Conservation (phyloP, 2,329 filamentous ascomycete genomes). For the Triangularia verruculosa region DNA sequence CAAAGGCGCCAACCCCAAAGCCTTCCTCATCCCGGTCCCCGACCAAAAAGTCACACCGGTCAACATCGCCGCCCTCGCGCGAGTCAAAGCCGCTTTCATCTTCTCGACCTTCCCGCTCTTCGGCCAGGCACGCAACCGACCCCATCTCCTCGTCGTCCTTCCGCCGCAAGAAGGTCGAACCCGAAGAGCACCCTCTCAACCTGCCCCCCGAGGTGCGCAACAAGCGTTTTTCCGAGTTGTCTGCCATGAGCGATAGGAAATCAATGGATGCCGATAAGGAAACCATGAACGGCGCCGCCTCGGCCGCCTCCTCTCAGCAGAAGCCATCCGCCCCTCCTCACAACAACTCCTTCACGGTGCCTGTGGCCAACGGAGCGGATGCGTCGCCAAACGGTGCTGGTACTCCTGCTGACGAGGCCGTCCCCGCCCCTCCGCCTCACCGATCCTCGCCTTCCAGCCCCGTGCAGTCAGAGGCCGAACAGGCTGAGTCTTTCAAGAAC, state of each 20-base stretch:
- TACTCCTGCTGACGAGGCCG: slow-evolving; percentile 44
- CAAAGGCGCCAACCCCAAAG: slow-evolving; percentile 29
- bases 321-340: slow-evolving; percentile 34
- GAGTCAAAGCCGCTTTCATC: slow-evolving; percentile 35
- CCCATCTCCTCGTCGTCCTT: slow-evolving; percentile 42
- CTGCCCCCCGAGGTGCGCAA: slow-evolving; percentile 79
- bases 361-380: slow-evolving; percentile 45
- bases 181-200: slow-evolving; percentile 82
- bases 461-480: slow-evolving; percentile 56
- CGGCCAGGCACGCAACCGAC: slow-evolving; percentile 48
- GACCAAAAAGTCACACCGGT: slow-evolving; percentile 38
- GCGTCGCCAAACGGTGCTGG: slow-evolving; percentile 36
- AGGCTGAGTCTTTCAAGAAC: slow-evolving; percentile 89
- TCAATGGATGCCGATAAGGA: slow-evolving; percentile 79
- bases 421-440: slow-evolving; percentile 70
- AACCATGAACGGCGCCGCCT: slow-evolving; percentile 45
- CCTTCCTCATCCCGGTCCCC: slow-evolving; percentile 30
- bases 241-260: slow-evolving; percentile 58
- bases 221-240: slow-evolving; percentile 68
- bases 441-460: slow-evolving; percentile 61
- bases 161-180: slow-evolving; percentile 54
- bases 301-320: slow-evolving; percentile 51
- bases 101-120: slow-evolving; percentile 34
- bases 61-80: slow-evolving; percentile 29
- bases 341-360: slow-evolving; percentile 47